Evolutionary conservation across 163 green algal genomes (phyloP), one percentile per base, ranked within the genome.

Genomic region (Volvox carteri): DNA sequence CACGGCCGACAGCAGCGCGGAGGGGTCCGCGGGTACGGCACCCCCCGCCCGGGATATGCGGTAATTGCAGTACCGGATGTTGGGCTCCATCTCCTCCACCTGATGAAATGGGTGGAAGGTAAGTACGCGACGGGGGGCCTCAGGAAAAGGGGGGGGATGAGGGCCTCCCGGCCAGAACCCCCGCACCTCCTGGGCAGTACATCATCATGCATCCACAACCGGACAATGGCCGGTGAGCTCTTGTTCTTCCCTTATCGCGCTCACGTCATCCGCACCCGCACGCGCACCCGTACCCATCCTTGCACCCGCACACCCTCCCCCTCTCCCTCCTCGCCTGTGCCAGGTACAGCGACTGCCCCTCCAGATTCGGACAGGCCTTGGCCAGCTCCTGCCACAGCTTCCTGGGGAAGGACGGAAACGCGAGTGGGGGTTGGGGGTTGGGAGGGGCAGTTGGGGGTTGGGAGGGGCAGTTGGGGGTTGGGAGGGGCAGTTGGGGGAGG

Each of bases 71-170:
- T 95, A 97, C 14, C 94, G 92, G 77, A 93, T 90, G 56, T 86
- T 73, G 44, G 96, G 92, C 80, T 97, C 94, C 35, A 97, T 86
- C 84, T 97, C 95, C 78, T 98, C 95, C 48, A 96, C 84, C 84
- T 96, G 81, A 14, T 14, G 76, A 28, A 3, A 7, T 25, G 28
- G 44, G 9, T 21, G 25, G 70, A 30, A 33, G 70, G 41, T 58
- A 11, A 41, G 41, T 9, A 78, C 8, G 7, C 7, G 19, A 19
- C 28, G 54, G 7, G 4, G 54, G 54, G 54, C 16, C 50, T 58
- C 50, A 58, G n/a, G n/a, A n/a, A n/a, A n/a, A n/a, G n/a, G n/a
- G n/a, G n/a, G n/a, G n/a, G n/a, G n/a, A n/a, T n/a, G n/a, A n/a
- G n/a, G n/a, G n/a, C n/a, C n/a, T n/a, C n/a, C n/a, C n/a, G n/a